These are phyloP conservation scores for Austroboletus novae-zelandiae DNA, from an alignment of 1,284 basidiomycete genomes.

Conservation along the genomic window DNA sequence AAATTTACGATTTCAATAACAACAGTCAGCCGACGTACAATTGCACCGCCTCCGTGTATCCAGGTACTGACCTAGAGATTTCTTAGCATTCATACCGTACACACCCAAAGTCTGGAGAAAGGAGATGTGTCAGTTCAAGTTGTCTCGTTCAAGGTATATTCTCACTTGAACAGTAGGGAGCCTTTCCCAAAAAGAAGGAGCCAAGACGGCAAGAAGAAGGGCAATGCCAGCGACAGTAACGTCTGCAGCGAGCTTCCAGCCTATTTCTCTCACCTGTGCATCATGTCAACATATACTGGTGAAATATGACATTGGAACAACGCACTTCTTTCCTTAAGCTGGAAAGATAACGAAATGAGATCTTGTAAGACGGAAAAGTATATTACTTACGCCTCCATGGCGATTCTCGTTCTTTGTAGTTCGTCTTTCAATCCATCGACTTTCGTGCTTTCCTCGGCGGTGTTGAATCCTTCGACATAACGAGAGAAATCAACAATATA, in stretches of 20 bases:
- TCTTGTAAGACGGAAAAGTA: background rate
- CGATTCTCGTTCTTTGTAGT: conserved; percentile 5
- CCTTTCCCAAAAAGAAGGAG: conserved; percentile 9
- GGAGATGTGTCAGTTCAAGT: background rate
- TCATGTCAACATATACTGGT: background rate
- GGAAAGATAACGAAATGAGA: conserved; percentile 4
- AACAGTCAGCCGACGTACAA: conserved; percentile 4
- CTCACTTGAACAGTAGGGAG: conserved; percentile 10
- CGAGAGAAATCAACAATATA: conserved; percentile 18
- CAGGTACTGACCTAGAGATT: conserved; percentile 6
- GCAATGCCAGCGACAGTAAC: conserved; percentile 18
- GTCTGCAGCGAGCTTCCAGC: conserved; percentile 16
- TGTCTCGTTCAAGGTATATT: background rate
- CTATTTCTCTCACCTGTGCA: conserved; percentile 16
- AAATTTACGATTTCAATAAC: background rate
- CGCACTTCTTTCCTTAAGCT: conserved; percentile 19
- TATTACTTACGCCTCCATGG: conserved; percentile 18
- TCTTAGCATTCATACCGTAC: conserved; percentile 3
- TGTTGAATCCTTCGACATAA: conserved; percentile 7
- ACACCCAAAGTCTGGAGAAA: conserved; percentile 3
- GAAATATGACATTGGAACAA: background rate
- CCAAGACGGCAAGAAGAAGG: conserved; percentile 14
- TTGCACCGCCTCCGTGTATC: background rate
- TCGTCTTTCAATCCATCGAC: conserved; percentile 3
- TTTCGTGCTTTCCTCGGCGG: conserved; percentile 7